Evolutionary conservation across 2,329 filamentous ascomycete species (phyloP).

Genomic region (Penicillium sp.): DNA sequence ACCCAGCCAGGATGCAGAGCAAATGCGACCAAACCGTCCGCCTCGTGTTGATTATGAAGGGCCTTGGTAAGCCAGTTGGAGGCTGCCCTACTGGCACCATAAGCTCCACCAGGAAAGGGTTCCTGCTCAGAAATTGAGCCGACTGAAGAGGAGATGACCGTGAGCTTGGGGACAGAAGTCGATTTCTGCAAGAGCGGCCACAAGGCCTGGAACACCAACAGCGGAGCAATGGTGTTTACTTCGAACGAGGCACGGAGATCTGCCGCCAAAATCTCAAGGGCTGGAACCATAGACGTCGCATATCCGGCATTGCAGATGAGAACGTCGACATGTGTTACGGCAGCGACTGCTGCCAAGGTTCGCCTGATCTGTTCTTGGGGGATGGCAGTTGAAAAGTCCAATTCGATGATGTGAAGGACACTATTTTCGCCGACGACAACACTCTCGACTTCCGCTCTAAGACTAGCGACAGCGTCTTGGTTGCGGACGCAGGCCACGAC

Average conservation of each 20-base stretch:
- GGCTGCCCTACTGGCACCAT: slow-evolving; percentile 25
- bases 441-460: slow-evolving; percentile 3
- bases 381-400: slow-evolving; percentile 23
- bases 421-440: slow-evolving; percentile 8
- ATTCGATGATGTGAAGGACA: slow-evolving; percentile 16
- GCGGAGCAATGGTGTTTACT: slow-evolving; percentile 37
- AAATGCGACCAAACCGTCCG: slow-evolving; percentile 17
- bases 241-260: slow-evolving; percentile 20
- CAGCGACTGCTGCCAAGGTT: slow-evolving; percentile 15
- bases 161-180: slow-evolving; percentile 15
- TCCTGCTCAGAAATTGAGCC: slow-evolving; percentile 23
- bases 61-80: slow-evolving; percentile 21
- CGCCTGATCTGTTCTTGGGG: slow-evolving; percentile 11
- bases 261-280: slow-evolving; percentile 36
- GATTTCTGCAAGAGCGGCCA: slow-evolving; percentile 19
- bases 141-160: slow-evolving; percentile 22
- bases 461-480: slow-evolving; percentile 6
- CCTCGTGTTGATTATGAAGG: slow-evolving; percentile 26
- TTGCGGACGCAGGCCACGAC: slow-evolving; percentile 26
- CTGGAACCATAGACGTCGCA: slow-evolving; percentile 58
- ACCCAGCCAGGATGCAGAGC: slow-evolving; percentile 42
- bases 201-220: slow-evolving; percentile 24
- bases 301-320: slow-evolving; percentile 35
- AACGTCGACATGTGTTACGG: slow-evolving; percentile 28
- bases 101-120: slow-evolving; percentile 22